Evolutionary conservation across 768 basidiomycete species (phyloP).

Genomic region (Mycena amicta): DNA sequence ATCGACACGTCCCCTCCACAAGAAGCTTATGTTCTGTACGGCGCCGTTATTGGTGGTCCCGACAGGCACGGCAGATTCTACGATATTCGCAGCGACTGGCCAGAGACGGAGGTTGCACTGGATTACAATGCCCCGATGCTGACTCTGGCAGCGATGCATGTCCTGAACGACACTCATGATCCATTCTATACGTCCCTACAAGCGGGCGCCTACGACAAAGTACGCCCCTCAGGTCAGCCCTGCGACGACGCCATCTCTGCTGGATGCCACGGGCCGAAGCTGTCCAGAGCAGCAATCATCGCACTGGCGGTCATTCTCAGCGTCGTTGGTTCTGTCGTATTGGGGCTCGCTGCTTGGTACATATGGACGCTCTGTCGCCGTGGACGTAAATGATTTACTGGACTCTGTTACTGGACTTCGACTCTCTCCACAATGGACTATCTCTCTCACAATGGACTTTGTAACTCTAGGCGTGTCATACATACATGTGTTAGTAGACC

Average conservation of each 20-base stretch:
- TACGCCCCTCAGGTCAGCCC: slow-evolving; percentile 67
- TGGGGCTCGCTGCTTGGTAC: slow-evolving; percentile 48
- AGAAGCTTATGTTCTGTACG: slow-evolving; percentile 81
- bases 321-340: slow-evolving; percentile 60
- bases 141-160: slow-evolving; percentile 79
- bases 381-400: slow-evolving; percentile 8
- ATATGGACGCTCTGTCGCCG: slow-evolving; percentile 26
- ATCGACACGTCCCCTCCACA: slow-evolving; percentile 74
- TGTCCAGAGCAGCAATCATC: slow-evolving; percentile 65
- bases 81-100: slow-evolving; percentile 89
- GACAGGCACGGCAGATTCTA: slow-evolving; percentile 74
- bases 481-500: slow-evolving; percentile 36
- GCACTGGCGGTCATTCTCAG: slow-evolving; percentile 71
- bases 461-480: no score
- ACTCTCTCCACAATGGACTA: no score
- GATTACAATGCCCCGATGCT: slow-evolving; percentile 92
- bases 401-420: no score
- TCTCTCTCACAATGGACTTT: no score
- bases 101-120: slow-evolving; percentile 83
- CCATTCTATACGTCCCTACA: slow-evolving; percentile 78
- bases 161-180: slow-evolving; percentile 65
- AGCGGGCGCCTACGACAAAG: slow-evolving; percentile 65
- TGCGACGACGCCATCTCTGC: slow-evolving; percentile 73
- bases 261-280: slow-evolving; percentile 51
- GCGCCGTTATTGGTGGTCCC: slow-evolving; percentile 88